phyloP scores from a whole-genome alignment of 768 basidiomycete species.

The Nevesoporus exiguus region DNA sequence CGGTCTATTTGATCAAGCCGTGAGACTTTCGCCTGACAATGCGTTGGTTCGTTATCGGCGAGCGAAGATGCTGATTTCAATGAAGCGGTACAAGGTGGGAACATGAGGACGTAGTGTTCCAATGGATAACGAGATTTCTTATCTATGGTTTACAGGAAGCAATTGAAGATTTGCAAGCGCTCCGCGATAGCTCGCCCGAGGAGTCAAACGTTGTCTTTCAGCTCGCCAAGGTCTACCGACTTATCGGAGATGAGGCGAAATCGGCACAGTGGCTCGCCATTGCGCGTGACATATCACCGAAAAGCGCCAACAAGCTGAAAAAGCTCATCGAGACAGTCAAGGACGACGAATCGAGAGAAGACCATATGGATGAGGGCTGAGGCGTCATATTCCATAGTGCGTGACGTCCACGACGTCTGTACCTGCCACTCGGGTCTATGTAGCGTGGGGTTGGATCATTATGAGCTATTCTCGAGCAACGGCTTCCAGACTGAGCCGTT shows the following conservation, averaged over 20 bases:
- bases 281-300: conserved; percentile 92
- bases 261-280: conserved; percentile 83
- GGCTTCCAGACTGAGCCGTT: neutral
- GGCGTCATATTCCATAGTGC: neutral
- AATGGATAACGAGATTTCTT: conserved; percentile 17
- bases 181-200: conserved; percentile 82
- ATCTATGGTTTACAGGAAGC: conserved; percentile 56
- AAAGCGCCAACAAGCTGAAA: conserved; percentile 80
- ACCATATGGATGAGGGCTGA: conserved; percentile 74
- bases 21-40: conserved; percentile 77
- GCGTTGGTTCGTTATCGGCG: conserved; percentile 92
- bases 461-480: neutral
- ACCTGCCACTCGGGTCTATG: neutral
- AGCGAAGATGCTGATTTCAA: conserved; percentile 84
- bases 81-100: conserved; percentile 78
- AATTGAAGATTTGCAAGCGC: conserved; percentile 72
- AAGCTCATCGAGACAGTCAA: conserved; percentile 68
- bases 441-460: neutral
- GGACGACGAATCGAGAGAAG: conserved; percentile 55
- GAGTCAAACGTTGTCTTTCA: conserved; percentile 98
- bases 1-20: conserved; percentile 77
- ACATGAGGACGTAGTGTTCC: conserved; percentile 22
- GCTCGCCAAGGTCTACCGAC: conserved; percentile 86
- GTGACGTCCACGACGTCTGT: too few species aligned
- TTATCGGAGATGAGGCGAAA: conserved; percentile 73